These are phyloP conservation scores for Rosa multiflora DNA, from an alignment of 306 rosid genomes.

Conservation along the genomic window DNA sequence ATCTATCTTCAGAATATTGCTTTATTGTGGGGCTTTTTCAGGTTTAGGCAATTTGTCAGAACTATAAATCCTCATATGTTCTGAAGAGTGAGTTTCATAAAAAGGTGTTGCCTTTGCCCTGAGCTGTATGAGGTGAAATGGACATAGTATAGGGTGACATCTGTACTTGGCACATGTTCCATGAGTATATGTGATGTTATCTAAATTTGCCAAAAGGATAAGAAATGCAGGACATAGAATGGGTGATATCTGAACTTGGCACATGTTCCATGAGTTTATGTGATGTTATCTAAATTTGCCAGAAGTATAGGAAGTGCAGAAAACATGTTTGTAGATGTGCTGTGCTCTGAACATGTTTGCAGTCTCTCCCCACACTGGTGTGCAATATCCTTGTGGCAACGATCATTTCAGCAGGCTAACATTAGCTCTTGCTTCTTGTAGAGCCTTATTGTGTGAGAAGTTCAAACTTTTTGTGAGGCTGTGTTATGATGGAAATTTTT, in stretches of 20 bases:
- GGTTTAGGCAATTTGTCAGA: background rate
- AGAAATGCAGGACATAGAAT: background rate
- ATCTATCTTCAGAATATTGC: background rate
- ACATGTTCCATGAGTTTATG: background rate
- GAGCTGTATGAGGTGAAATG: background rate
- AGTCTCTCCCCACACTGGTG: no score
- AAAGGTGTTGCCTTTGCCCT: conserved; percentile 3
- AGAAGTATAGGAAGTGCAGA: background rate
- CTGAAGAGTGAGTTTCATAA: background rate
- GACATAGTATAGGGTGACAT: background rate
- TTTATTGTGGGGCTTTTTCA: background rate
- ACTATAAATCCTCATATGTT: background rate
- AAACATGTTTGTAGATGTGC: background rate
- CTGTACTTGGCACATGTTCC: background rate
- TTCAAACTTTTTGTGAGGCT: background rate
- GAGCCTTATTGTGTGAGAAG: background rate
- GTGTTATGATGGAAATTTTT: background rate
- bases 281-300: background rate
- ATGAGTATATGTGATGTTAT: background rate
- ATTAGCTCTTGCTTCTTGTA: background rate
- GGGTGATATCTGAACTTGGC: background rate
- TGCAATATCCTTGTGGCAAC: background rate
- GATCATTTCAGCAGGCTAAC: background rate
- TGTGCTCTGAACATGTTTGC: no score
- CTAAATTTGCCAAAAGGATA: background rate